Conservation (phyloP, 192 early-diverging fungal genomes). For the Dissophora globulifera region DNA sequence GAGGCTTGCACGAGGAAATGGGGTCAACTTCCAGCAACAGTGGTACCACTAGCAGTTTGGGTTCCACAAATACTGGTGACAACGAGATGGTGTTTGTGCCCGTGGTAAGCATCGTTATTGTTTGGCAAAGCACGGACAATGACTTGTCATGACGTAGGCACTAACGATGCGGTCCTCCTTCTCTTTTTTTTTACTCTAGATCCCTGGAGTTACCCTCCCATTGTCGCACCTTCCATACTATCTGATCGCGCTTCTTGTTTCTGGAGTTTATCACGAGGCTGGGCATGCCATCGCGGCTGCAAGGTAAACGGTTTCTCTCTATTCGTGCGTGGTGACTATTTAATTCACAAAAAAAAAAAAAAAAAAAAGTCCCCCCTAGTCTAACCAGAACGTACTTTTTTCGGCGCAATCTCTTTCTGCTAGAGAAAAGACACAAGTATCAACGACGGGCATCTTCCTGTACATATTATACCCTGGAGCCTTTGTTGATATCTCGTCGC, state of each 20-base stretch:
- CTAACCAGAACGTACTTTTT: too few relatives aligned
- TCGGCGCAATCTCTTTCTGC: not conserved
- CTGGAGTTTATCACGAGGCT: constrained; percentile 76
- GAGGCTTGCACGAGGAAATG: constrained; percentile 11
- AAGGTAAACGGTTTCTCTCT: constrained; percentile 57
- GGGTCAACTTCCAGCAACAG: constrained; percentile 16
- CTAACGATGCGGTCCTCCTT: too few relatives aligned
- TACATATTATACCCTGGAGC: constrained; percentile 80
- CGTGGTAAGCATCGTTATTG: too few relatives aligned
- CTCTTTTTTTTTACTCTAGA: constrained; percentile 64
- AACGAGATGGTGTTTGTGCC: constrained; percentile 66
- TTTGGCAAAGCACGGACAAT: too few relatives aligned
- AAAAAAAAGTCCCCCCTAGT: too few relatives aligned
- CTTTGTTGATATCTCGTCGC: constrained; percentile 72
- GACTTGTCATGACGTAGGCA: too few relatives aligned
- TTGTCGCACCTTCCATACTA: constrained; percentile 75
- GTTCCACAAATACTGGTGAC: constrained; percentile 46
- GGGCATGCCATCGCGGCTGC: constrained; percentile 81
- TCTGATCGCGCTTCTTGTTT: constrained; percentile 67
- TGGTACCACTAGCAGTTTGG: too few relatives aligned
- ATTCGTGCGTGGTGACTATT: too few relatives aligned
- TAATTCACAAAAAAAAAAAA: too few relatives aligned
- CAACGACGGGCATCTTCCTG: constrained; percentile 72
- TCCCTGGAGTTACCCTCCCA: constrained; percentile 80
- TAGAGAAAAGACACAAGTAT: constrained; percentile 70